A percentile compares a stretch with the other conserved stretches of the same genome.
These are phyloP conservation scores for Desmodesmus armatus DNA, from an alignment of 139 green algal species.

Conservation along the genomic window DNA sequence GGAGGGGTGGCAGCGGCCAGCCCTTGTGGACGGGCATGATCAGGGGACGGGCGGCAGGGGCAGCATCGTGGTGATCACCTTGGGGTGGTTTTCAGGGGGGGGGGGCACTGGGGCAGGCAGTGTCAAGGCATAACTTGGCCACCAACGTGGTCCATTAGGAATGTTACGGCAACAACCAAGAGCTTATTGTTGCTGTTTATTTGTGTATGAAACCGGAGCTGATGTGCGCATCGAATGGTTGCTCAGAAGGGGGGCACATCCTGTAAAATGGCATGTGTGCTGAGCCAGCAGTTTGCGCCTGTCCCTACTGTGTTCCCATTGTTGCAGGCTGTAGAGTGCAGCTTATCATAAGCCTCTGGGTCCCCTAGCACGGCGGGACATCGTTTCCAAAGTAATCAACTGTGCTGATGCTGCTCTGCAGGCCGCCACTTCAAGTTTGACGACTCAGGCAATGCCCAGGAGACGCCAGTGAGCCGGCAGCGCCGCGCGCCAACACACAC, in stretches of 20 bases:
- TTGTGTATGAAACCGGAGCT: too few relatives aligned
- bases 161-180: too few relatives aligned
- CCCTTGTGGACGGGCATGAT: neutral
- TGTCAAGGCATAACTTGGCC: too few relatives aligned
- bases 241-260: neutral
- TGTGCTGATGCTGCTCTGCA: too few relatives aligned
- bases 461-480: slow-evolving; percentile 25
- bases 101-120: too few relatives aligned
- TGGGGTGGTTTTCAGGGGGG: neutral
- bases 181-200: too few relatives aligned
- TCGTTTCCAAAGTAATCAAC: too few relatives aligned
- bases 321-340: neutral
- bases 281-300: neutral
- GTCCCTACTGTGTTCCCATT: neutral
- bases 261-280: neutral
- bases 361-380: too few relatives aligned
- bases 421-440: slow-evolving; percentile 41
- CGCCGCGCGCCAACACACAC: slow-evolving; percentile 22
- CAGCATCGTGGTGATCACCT: neutral
- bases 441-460: neutral
- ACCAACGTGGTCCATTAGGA: too few relatives aligned
- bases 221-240: neutral
- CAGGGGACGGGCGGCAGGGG: neutral
- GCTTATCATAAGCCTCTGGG: neutral
- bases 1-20: neutral